Percentiles rank a stretch among this genome's conserved stretches.
Conservation (phyloP, 2,329 filamentous ascomycete species). For the Xylogone sp. region DNA sequence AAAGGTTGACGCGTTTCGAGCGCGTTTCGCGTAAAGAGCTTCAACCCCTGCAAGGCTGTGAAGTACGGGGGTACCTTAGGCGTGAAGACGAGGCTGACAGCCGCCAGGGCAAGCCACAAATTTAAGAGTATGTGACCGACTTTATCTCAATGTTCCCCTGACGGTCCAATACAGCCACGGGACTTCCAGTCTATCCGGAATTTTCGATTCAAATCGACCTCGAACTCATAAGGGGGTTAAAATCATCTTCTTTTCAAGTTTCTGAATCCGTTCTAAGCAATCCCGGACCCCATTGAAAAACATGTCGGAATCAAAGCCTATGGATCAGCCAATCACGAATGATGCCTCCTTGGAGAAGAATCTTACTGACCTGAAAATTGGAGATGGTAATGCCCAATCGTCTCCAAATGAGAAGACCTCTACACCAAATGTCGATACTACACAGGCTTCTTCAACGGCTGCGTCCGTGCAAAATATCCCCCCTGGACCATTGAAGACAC, state of each 20-base stretch:
- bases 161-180: too few relatives aligned
- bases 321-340: not conserved
- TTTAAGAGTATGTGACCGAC: not conserved
- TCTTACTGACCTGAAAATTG: not conserved
- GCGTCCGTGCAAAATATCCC: slow-evolving; percentile 18
- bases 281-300: too few relatives aligned
- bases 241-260: too few relatives aligned
- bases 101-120: not conserved
- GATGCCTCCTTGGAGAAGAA: not conserved
- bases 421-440: not conserved
- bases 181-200: too few relatives aligned
- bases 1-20: not conserved
- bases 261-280: too few relatives aligned
- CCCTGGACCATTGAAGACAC: slow-evolving; percentile 37
- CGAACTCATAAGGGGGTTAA: too few relatives aligned
- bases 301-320: not conserved
- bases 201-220: too few relatives aligned
- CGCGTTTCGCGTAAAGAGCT: not conserved
- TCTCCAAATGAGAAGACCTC: too few relatives aligned
- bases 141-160: too few relatives aligned
- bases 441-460: slow-evolving; percentile 4
- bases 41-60: not conserved
- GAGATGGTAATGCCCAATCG: not conserved
- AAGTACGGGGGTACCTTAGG: not conserved
- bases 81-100: not conserved